phyloP scores from a whole-genome alignment of 805 yeast species.

The Saturnispora gosingensis region DNA sequence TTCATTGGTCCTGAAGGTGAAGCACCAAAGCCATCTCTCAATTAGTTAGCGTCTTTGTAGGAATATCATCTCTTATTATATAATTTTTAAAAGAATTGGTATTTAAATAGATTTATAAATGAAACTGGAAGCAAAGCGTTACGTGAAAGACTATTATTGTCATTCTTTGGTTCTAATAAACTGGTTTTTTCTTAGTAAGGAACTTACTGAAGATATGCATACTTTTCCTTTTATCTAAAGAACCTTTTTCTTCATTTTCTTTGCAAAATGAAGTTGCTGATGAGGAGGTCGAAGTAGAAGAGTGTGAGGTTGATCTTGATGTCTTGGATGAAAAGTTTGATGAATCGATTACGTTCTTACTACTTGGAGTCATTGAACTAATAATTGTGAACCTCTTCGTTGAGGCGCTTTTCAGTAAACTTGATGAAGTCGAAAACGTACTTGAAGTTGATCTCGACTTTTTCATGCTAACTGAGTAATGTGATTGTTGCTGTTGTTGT shows the following conservation, averaged over 20 bases:
- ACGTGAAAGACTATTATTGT: neutral
- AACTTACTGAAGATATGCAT: neutral
- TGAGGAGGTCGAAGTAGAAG: neutral
- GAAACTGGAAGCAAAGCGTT: neutral
- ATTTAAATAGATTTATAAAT: neutral
- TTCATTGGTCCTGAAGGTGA: constrained; percentile 93
- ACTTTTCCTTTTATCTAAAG: neutral
- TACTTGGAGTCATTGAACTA: neutral
- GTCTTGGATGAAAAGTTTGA: neutral
- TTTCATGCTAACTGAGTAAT: neutral
- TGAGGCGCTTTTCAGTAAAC: neutral
- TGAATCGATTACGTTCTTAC: neutral
- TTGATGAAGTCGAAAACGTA: neutral
- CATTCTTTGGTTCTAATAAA: neutral
- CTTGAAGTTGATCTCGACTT: neutral
- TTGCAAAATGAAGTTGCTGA: neutral
- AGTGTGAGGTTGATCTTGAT: neutral
- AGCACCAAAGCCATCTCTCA: constrained; percentile 52
- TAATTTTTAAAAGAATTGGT: neutral
- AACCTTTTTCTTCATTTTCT: neutral
- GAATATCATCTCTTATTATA: neutral
- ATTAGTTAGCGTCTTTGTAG: neutral
- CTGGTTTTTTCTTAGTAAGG: neutral
- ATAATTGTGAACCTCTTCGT: neutral
- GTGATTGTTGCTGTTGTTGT: neutral